Evolutionary conservation across 2,329 filamentous ascomycete species (phyloP).

Genomic region (Botrytis byssoidea): DNA sequence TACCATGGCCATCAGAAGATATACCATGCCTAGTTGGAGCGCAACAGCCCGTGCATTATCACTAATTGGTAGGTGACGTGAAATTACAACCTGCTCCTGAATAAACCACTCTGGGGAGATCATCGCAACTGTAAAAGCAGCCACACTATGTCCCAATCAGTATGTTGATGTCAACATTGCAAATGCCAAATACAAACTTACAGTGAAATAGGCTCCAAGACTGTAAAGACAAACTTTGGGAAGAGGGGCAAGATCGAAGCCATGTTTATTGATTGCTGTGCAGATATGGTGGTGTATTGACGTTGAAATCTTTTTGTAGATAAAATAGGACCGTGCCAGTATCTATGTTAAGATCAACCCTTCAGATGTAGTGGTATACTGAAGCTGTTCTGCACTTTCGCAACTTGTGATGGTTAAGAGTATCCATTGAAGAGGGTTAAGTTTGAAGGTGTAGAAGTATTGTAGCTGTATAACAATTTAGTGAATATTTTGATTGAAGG

Average conservation of each 20-base stretch:
- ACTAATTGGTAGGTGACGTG: conserved; percentile 37
- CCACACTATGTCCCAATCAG: conserved; percentile 47
- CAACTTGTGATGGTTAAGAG: background rate
- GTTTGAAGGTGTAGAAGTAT: background rate
- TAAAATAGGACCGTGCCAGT: background rate
- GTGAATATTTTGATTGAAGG: background rate
- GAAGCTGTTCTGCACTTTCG: background rate
- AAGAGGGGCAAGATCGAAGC: conserved; percentile 60
- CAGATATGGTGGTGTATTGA: background rate
- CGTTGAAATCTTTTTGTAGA: background rate
- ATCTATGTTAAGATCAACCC: background rate
- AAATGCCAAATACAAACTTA: conserved; percentile 23
- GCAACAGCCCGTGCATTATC: conserved; percentile 40
- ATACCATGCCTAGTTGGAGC: conserved; percentile 60
- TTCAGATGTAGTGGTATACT: background rate
- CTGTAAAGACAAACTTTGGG: conserved; percentile 64
- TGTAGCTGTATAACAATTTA: background rate
- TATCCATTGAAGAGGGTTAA: background rate
- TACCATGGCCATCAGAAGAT: conserved; percentile 63
- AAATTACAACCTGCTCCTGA: conserved; percentile 55
- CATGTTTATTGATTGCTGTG: conserved; percentile 45
- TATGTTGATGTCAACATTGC: conserved; percentile 12
- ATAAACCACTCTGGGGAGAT: conserved; percentile 61
- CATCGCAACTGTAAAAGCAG: conserved; percentile 57
- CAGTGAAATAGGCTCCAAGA: conserved; percentile 43